Base-by-base conservation (phyloP, 2,329 filamentous ascomycete genomes). In the Aaosphaeria pasadenensis region DNA sequence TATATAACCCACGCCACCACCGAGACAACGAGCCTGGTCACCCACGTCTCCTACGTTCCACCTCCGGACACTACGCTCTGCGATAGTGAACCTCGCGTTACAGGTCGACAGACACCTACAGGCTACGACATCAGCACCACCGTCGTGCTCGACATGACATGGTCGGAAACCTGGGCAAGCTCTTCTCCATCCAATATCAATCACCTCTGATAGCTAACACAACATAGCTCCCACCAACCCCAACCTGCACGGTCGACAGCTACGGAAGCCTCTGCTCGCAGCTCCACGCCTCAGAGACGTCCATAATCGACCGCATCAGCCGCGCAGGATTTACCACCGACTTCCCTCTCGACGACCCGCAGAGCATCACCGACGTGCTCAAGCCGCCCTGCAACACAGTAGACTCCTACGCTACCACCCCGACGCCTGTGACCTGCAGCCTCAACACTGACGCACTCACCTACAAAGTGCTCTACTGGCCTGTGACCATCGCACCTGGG, bases 391-490 rank as follows among this genome's bases (percentile, higher is more conserved):
- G 45, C 39, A 33, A 5, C 11, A 46, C 45, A 5, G 11, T 29
- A n/a, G 38, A 32, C 9, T 17, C 39, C 4, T 42, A 42, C 24
- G 11, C 6, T 4, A 17, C 29, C 11, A 17, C 38, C 4, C 38
- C 45, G 9, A 36, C 38, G 29, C 11, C 45, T 3, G 39, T 46
- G 13, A 33, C 39, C n/a, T 46, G 45, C 30, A 46, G 45, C 6
- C 38, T 46, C 7, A 32, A 42, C 39, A 11, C 30, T 5, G 5
- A 7, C 11, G 6, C 6, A 17, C 29, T 45, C 7, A 11, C 5
- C 1, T 46, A 46, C 30, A 46, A 46, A 36, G 45, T 46, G 6
- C 39, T 46, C 11, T 46, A 46, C 28, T 46, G 45, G 45, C 45
- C 45, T 5, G 38, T 41, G 11, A 9, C 35, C 13, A 45, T 36